Evolutionary conservation across 1,284 basidiomycete genomes (phyloP).

Genomic region (Dichomitus squalens): DNA sequence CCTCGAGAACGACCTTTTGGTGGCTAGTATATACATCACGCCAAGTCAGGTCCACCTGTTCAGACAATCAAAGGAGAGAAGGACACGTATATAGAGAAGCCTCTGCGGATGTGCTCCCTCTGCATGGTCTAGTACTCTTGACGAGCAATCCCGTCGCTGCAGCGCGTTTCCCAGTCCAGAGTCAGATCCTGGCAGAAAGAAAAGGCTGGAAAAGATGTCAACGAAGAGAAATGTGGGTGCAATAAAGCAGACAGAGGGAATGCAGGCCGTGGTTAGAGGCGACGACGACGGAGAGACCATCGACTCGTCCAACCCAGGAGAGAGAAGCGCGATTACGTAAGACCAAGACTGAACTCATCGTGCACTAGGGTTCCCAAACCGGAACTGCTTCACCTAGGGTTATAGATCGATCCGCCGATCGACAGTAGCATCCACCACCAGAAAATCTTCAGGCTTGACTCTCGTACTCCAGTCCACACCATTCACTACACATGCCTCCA

Average conservation of each 20-base stretch:
- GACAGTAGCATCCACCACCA: slow-evolving; percentile 6
- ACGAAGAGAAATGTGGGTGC: not conserved
- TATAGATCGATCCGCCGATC: slow-evolving; percentile 24
- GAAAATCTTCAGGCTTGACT: slow-evolving; percentile 2
- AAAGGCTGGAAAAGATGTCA: not conserved
- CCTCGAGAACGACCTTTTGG: slow-evolving; percentile 90
- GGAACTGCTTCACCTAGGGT: slow-evolving; percentile 11
- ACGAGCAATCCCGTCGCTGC: slow-evolving; percentile 15
- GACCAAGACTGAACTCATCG: slow-evolving; percentile 8
- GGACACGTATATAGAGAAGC: slow-evolving; percentile 83
- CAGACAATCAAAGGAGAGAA: slow-evolving; percentile 25
- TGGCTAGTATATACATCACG: slow-evolving; percentile 76
- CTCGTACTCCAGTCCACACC: not conserved
- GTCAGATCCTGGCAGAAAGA: slow-evolving; percentile 2
- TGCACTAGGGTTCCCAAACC: slow-evolving; percentile 20
- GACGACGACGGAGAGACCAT: slow-evolving; percentile 21
- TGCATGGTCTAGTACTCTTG: slow-evolving; percentile 45
- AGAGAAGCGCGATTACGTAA: slow-evolving; percentile 27
- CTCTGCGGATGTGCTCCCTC: slow-evolving; percentile 75
- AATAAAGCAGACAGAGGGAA: not conserved
- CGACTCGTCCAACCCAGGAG: slow-evolving; percentile 20
- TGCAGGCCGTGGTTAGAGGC: slow-evolving; percentile 14
- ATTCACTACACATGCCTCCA: slow-evolving; percentile 50
- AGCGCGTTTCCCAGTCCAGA: slow-evolving; percentile 7
- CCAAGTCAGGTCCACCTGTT: slow-evolving; percentile 46